These are phyloP conservation scores for Pascua guehoae DNA, from an alignment of 1,284 basidiomycete species.

Conservation along the genomic window DNA sequence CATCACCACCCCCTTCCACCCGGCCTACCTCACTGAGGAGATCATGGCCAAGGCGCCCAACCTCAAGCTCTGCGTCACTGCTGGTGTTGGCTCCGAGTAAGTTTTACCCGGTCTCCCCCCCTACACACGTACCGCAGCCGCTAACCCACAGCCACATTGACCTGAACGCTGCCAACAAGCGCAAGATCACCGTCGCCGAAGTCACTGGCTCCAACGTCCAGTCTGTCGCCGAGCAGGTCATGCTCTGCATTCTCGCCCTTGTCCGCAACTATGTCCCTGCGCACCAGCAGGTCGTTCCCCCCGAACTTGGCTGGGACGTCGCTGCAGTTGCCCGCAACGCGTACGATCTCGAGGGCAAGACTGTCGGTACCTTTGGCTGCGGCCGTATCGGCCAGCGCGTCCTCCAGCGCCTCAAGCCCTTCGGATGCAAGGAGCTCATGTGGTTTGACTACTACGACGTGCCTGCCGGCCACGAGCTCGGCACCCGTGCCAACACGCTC, in stretches of 20 bases:
- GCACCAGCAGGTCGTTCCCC: slow-evolving; percentile 71
- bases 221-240: slow-evolving; percentile 71
- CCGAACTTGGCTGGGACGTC: slow-evolving; percentile 69
- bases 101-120: too few species aligned
- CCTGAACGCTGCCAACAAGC: slow-evolving; percentile 79
- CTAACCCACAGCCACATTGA: slow-evolving; percentile 63
- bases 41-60: slow-evolving; percentile 78
- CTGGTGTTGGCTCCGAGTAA: slow-evolving; percentile 78
- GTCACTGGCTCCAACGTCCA: slow-evolving; percentile 81
- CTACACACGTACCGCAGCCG: too few species aligned
- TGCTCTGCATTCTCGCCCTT: slow-evolving; percentile 77
- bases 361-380: slow-evolving; percentile 81
- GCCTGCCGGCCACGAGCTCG: slow-evolving; percentile 66
- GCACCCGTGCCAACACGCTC: slow-evolving; percentile 70
- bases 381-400: slow-evolving; percentile 87
- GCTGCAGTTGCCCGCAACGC: slow-evolving; percentile 74
- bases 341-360: slow-evolving; percentile 86
- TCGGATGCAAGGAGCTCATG: slow-evolving; percentile 85
- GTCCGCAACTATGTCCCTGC: slow-evolving; percentile 69
- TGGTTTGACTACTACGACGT: slow-evolving; percentile 89
- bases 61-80: slow-evolving; percentile 87
- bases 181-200: slow-evolving; percentile 76
- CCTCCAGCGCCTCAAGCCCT: slow-evolving; percentile 78
- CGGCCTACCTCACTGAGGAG: slow-evolving; percentile 80
- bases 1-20: slow-evolving; percentile 89